Percentiles rank a stretch among this genome's conserved stretches.
Conservation (phyloP, 768 basidiomycete genomes). For the Boletus rubroflammeus region DNA sequence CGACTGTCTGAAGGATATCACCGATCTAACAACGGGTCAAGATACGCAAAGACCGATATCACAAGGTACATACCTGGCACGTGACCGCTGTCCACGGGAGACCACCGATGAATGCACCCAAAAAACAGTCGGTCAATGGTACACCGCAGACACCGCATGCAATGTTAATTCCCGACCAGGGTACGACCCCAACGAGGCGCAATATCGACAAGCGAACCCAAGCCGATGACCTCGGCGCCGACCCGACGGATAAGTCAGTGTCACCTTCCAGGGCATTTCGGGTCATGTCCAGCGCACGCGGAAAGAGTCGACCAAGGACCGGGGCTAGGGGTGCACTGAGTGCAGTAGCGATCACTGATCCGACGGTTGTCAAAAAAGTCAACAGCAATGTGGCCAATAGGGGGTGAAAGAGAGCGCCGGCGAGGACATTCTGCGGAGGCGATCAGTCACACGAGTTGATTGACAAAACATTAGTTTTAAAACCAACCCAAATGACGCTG, state of each 20-base stretch:
- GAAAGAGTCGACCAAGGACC: constrained; percentile 75
- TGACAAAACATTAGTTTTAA: not conserved
- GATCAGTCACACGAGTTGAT: constrained; percentile 16
- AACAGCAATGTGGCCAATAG: constrained; percentile 76
- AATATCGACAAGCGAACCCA: constrained; percentile 90
- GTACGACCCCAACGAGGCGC: constrained; percentile 88
- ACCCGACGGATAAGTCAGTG: constrained; percentile 41
- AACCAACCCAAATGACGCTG: constrained; percentile 82
- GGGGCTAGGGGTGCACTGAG: constrained; percentile 84
- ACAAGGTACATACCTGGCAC: constrained; percentile 60
- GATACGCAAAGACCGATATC: constrained; percentile 13
- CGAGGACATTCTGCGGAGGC: constrained; percentile 72
- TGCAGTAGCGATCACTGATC: constrained; percentile 77
- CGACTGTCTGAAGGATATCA: constrained; percentile 82
- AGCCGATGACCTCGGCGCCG: constrained; percentile 37
- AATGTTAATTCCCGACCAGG: constrained; percentile 97
- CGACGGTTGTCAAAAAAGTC: constrained; percentile 81
- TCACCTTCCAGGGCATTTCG: constrained; percentile 75
- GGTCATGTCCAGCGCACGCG: constrained; percentile 81
- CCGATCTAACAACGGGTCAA: constrained; percentile 55
- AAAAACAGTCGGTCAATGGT: constrained; percentile 63
- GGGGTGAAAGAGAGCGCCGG: constrained; percentile 83
- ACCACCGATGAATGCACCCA: constrained; percentile 81
- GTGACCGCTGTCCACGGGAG: constrained; percentile 91
- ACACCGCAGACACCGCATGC: constrained; percentile 93